Conservation (phyloP, 2,329 filamentous ascomycete genomes). For the Rhynchosporium graminicola region DNA sequence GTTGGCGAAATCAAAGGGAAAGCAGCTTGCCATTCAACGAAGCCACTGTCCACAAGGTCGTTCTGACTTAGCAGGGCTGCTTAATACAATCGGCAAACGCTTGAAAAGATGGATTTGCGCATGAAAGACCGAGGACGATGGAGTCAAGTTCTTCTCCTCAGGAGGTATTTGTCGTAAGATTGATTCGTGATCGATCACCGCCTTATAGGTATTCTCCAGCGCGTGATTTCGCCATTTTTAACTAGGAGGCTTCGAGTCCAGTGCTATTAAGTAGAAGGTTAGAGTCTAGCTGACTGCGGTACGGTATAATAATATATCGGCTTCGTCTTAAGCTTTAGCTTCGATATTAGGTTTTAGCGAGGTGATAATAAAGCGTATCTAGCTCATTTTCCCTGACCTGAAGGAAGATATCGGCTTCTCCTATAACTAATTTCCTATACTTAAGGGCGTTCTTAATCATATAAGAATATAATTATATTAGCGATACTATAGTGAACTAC, state of each 20-base stretch:
- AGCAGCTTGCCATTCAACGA: no score
- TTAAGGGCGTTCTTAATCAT: constrained; percentile 48
- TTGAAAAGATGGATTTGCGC: not conserved
- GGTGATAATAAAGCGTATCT: constrained; percentile 29
- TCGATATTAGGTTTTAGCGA: constrained; percentile 29
- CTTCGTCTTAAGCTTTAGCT: constrained; percentile 24
- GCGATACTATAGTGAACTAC: constrained; percentile 44
- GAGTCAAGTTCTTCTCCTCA: not conserved
- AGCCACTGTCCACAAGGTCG: no score
- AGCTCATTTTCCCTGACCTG: constrained; percentile 29
- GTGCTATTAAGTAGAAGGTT: constrained; percentile 26
- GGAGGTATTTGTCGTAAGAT: constrained; percentile 4
- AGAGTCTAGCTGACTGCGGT: constrained; percentile 26
- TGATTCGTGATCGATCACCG: constrained; percentile 20
- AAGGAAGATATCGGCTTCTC: constrained; percentile 37
- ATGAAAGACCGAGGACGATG: not conserved
- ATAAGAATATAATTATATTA: constrained; percentile 52
- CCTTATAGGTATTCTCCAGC: constrained; percentile 24
- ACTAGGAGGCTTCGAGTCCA: constrained; percentile 25
- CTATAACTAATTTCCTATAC: constrained; percentile 36
- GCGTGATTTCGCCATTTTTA: constrained; percentile 28
- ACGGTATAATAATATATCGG: constrained; percentile 23
- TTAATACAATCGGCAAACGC: constrained; percentile 3
- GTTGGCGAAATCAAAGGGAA: no score
- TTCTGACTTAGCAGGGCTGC: no score